These are phyloP conservation scores for Termitomyces sp. DNA, from an alignment of 1,284 basidiomycete genomes.

Conservation along the genomic window DNA sequence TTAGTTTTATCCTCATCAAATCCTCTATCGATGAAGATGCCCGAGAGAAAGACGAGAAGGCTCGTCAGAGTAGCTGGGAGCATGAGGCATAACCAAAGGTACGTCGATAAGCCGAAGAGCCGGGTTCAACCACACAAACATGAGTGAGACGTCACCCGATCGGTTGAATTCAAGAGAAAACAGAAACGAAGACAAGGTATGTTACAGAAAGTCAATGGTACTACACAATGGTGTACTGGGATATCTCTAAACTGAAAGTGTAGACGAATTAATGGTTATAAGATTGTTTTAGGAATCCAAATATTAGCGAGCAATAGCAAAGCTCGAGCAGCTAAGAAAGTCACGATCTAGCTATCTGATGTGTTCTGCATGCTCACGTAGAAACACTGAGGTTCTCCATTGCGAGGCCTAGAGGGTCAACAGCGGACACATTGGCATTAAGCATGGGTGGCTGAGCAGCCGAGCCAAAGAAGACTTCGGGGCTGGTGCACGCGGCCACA, in stretches of 20 bases:
- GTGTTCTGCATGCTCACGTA: slow-evolving; percentile 1
- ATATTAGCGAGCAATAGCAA: slow-evolving; percentile 2
- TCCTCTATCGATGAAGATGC: slow-evolving; percentile 21
- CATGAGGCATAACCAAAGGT: slow-evolving; percentile 38
- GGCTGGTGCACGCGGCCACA: slow-evolving; percentile 87
- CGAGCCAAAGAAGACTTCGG: slow-evolving; percentile 81
- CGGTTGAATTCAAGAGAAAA: not conserved
- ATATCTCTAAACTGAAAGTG: slow-evolving; percentile 5
- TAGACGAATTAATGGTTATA: slow-evolving; percentile 1
- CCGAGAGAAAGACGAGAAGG: slow-evolving; percentile 37
- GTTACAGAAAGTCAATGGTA: slow-evolving; percentile 5
- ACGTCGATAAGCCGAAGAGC: not conserved
- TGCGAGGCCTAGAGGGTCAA: slow-evolving; percentile 65
- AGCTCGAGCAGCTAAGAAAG: not conserved
- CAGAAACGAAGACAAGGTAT: not conserved
- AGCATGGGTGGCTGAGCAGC: slow-evolving; percentile 31
- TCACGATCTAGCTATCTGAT: not conserved
- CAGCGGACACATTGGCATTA: slow-evolving; percentile 35
- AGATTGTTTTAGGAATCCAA: not conserved
- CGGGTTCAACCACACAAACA: not conserved
- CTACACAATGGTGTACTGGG: slow-evolving; percentile 5
- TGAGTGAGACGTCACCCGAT: not conserved
- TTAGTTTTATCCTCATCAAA: slow-evolving; percentile 10
- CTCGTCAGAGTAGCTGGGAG: slow-evolving; percentile 38
- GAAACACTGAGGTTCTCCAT: slow-evolving; percentile 54